Percentiles rank a stretch among this genome's conserved stretches.
These are phyloP conservation scores for Pseudonitzschia multiseries DNA, from an alignment of 108 stramenopile species.

Conservation along the genomic window DNA sequence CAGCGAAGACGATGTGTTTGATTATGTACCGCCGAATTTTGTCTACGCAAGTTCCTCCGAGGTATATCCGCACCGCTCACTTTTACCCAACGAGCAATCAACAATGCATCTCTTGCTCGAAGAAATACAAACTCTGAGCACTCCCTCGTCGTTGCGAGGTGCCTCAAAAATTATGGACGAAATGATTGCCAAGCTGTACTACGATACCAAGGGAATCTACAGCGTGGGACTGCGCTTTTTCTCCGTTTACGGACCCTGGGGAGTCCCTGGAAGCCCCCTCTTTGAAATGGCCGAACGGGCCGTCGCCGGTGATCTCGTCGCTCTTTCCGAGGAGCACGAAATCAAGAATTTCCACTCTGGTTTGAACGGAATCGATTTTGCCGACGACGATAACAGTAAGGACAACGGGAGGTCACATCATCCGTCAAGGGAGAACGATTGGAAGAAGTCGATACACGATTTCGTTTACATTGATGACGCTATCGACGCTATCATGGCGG, in stretches of 20 bases:
- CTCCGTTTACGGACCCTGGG: constrained; percentile 87
- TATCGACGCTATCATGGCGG: constrained; percentile 76
- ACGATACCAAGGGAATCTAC: constrained; percentile 68
- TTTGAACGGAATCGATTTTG: not conserved
- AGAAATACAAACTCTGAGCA: constrained; percentile 66
- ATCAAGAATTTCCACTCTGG: not conserved
- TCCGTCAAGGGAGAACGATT: not conserved
- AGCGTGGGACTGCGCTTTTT: constrained; percentile 84
- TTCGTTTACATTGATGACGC: constrained; percentile 89
- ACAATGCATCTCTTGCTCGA: constrained; percentile 34
- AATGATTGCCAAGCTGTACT: constrained; percentile 69
- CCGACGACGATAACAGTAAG: not conserved
- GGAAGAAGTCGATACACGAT: constrained; percentile 47
- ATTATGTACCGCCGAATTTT: constrained; percentile 27
- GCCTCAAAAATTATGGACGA: constrained; percentile 80
- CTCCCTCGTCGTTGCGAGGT: constrained; percentile 65
- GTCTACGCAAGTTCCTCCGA: constrained; percentile 46
- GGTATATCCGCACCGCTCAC: constrained; percentile 30
- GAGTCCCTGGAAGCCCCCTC: constrained; percentile 63
- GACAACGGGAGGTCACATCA: not conserved
- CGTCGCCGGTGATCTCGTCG: constrained; percentile 28
- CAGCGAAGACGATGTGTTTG: not conserved
- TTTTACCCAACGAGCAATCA: not conserved
- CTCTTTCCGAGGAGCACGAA: not conserved
- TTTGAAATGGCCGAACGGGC: constrained; percentile 82